Conservation (phyloP, 192 early-diverging fungal genomes). For the Linnemannia zychae region DNA sequence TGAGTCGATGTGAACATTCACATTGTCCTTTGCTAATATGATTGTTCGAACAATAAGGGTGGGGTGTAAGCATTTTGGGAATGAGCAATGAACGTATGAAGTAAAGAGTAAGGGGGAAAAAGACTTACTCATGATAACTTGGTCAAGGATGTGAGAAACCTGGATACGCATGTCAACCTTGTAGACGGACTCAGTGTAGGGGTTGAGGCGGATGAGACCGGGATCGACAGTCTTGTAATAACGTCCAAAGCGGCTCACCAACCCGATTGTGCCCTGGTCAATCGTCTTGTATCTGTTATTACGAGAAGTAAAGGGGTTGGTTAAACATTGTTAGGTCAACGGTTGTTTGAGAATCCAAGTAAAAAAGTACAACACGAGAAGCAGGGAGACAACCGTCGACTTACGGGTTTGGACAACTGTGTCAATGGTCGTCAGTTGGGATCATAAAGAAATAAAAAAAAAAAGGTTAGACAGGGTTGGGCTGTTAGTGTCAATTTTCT, state of each 20-base stretch:
- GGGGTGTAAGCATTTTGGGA: not conserved
- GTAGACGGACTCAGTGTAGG: slow-evolving; percentile 58
- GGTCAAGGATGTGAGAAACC: slow-evolving; percentile 64
- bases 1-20: slow-evolving; percentile 81
- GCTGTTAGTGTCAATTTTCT: not conserved
- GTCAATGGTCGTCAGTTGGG: not conserved
- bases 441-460: not conserved
- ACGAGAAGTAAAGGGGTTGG: not conserved
- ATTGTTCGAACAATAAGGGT: not conserved
- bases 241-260: slow-evolving; percentile 75
- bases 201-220: slow-evolving; percentile 66
- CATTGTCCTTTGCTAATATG: slow-evolving; percentile 65
- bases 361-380: not conserved
- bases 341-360: not conserved
- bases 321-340: not conserved
- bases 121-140: slow-evolving; percentile 75
- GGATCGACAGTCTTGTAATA: slow-evolving; percentile 66
- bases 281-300: slow-evolving; percentile 67
- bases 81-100: not conserved
- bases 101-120: not conserved
- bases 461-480: not conserved
- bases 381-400: not conserved
- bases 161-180: slow-evolving; percentile 65
- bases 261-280: slow-evolving; percentile 77
- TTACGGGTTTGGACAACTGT: slow-evolving; percentile 52